These are phyloP conservation scores for Globisporangium heterothallicum DNA, from an alignment of 352 stramenopile species.

Conservation along the genomic window DNA sequence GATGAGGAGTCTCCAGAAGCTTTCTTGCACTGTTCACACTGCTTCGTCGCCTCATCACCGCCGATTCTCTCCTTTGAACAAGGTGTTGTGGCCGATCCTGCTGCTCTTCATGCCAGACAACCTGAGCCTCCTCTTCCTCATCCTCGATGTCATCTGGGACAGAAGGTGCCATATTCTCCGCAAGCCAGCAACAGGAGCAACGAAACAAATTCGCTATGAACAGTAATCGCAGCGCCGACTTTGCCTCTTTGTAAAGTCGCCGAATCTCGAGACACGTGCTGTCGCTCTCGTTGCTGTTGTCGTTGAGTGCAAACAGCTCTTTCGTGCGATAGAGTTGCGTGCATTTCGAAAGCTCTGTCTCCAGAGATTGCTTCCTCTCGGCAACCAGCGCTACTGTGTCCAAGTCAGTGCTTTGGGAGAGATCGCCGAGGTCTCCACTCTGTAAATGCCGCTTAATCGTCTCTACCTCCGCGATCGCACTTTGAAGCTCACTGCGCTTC, in stretches of 20 bases:
- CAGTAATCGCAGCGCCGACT: constrained; percentile 31
- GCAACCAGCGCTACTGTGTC: not conserved
- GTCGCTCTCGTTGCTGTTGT: not conserved
- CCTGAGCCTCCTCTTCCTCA: not conserved
- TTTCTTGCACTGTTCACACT: constrained; percentile 34
- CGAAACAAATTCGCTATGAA: constrained; percentile 59
- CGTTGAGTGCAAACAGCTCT: not conserved
- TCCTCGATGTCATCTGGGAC: constrained; percentile 2
- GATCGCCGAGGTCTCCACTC: not conserved
- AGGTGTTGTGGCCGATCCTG: not conserved
- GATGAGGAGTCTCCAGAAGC: constrained; percentile 43
- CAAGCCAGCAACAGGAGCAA: constrained; percentile 55
- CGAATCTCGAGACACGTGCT: constrained; percentile 10
- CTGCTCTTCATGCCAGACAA: not conserved
- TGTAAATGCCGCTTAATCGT: constrained; percentile 16
- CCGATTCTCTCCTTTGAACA: not conserved
- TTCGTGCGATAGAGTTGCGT: constrained; percentile 17
- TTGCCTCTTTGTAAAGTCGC: constrained; percentile 32
- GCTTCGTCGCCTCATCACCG: constrained; percentile 23
- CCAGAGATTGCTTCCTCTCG: constrained; percentile 13
- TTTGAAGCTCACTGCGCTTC: constrained; percentile 28
- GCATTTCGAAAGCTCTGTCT: constrained; percentile 16
- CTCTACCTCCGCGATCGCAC: constrained; percentile 15
- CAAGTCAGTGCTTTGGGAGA: not conserved
- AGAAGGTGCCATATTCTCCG: constrained; percentile 37